These are phyloP conservation scores for Xylariaceae sp. DNA, from an alignment of 2,329 filamentous ascomycete species.

Conservation along the genomic window DNA sequence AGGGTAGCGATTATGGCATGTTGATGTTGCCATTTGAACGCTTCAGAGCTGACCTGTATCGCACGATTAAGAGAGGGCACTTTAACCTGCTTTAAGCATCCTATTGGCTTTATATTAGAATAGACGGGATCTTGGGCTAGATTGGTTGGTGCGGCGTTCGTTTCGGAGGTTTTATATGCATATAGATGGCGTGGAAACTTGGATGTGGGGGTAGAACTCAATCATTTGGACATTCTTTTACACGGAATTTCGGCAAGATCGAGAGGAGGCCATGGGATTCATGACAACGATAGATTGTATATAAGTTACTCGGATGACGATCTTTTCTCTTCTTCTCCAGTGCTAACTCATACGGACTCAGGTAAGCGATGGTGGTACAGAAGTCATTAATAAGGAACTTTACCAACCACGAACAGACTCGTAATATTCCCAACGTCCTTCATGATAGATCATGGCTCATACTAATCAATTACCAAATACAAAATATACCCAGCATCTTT, in stretches of 20 bases:
- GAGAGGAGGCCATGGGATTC: not conserved
- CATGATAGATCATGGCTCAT: too few relatives aligned
- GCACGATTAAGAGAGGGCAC: not conserved
- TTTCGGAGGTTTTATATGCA: not conserved
- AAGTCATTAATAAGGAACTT: too few relatives aligned
- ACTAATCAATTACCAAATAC: too few relatives aligned
- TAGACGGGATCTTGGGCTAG: not conserved
- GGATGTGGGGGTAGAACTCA: not conserved
- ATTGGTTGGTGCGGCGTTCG: not conserved
- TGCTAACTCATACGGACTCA: too few relatives aligned
- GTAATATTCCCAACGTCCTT: too few relatives aligned
- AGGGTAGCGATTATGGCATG: constrained; percentile 9
- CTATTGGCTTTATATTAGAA: too few relatives aligned
- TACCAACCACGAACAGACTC: too few relatives aligned
- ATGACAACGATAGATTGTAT: not conserved
- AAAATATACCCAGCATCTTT: too few relatives aligned
- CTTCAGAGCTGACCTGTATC: constrained; percentile 7
- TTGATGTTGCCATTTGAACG: constrained; percentile 8
- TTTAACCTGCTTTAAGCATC: not conserved
- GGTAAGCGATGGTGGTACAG: too few relatives aligned
- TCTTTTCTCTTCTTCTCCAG: too few relatives aligned
- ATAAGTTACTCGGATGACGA: not conserved
- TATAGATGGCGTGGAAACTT: not conserved
- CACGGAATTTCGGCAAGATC: not conserved
- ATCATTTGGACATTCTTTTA: not conserved